Base-by-base conservation (phyloP, 169 alveolate genomes). In the Amoebophrya sp. region DNA sequence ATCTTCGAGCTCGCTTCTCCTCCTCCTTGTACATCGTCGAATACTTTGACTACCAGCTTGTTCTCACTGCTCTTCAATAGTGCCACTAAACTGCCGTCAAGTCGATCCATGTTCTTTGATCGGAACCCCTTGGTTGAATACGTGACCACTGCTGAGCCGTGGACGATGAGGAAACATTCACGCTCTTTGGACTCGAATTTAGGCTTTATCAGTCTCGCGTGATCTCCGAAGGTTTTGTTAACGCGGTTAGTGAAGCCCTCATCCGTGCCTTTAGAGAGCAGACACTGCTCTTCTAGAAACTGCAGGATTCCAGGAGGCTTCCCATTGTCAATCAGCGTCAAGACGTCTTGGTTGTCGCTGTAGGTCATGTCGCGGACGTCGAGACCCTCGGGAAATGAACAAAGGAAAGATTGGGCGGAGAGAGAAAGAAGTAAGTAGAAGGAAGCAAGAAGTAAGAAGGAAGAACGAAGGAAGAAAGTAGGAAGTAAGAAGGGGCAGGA, bases 251-350 rank as follows among this genome's bases (percentile, higher is more conserved):
- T 6, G 26, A 65, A 65, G 2, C 33, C 83, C n/a, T 65, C 83
- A 18, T 65, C 83, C 0, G 83, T 6, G 39, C 83, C 83, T 26
- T 65, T 65, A 1, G 83, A 65, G 39, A 65, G 33, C 83, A 65
- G 83, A 18, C 83, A 65, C 83, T 65, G 83, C 83, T 65, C 83
- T 36, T 65, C 83, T 36, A 65, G 33, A 65, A 65, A 65, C 83
- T 65, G 83, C 26, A 65, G 26, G n/a, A 65, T 65, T 6, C 83
- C 83, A 1, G 83, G 83, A 29, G 2, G 33, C 83, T 65, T 65
- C 36, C 33, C 38, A 36, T 65, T 65, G 26, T 65, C 83, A 6
- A 65, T 65, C 83, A 65, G 33, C 26, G 2, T 26, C 38, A 65
- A 0, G 36, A 65, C 26, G 2, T 18, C 83, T 1, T 29, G 3